These are phyloP conservation scores for Diutina rugosa DNA, from an alignment of 1,139 yeast genomes.

Conservation along the genomic window DNA sequence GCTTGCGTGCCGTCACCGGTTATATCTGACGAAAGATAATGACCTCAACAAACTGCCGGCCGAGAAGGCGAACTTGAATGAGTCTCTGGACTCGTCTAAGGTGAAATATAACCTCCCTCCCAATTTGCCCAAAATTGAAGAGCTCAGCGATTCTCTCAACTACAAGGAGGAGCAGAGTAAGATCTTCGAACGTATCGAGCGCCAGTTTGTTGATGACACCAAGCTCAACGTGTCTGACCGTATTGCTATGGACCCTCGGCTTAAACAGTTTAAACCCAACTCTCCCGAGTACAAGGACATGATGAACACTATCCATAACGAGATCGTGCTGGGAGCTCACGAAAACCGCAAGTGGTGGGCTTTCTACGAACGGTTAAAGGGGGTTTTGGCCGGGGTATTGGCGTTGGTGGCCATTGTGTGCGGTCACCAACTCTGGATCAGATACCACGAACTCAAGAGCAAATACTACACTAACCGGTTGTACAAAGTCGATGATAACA, in stretches of 20 bases:
- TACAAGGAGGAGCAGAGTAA: not conserved
- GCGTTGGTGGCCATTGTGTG: slow-evolving; percentile 21
- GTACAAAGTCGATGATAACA: slow-evolving; percentile 16
- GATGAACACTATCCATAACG: slow-evolving; percentile 17
- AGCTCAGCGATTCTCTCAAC: not conserved
- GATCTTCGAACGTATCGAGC: not conserved
- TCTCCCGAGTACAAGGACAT: slow-evolving; percentile 28
- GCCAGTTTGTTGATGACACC: not conserved
- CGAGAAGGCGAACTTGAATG: not conserved
- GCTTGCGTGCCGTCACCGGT: not conserved
- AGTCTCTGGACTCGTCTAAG: not conserved
- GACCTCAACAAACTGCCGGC: not conserved
- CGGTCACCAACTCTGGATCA: slow-evolving; percentile 27
- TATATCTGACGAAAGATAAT: not conserved
- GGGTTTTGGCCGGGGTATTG: slow-evolving; percentile 17
- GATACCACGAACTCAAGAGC: slow-evolving; percentile 25
- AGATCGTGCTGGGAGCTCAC: slow-evolving; percentile 12
- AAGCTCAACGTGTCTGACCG: not conserved
- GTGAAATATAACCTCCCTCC: not conserved
- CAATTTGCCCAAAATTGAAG: not conserved
- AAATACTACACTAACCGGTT: slow-evolving; percentile 12
- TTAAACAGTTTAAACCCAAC: slow-evolving; percentile 16
- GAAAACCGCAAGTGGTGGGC: slow-evolving; percentile 12
- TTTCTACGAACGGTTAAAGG: slow-evolving; percentile 22
- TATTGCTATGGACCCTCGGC: slow-evolving; percentile 20